Evolutionary conservation across 139 green algal species (phyloP).

Genomic region (Tetradesmus obliquus): DNA sequence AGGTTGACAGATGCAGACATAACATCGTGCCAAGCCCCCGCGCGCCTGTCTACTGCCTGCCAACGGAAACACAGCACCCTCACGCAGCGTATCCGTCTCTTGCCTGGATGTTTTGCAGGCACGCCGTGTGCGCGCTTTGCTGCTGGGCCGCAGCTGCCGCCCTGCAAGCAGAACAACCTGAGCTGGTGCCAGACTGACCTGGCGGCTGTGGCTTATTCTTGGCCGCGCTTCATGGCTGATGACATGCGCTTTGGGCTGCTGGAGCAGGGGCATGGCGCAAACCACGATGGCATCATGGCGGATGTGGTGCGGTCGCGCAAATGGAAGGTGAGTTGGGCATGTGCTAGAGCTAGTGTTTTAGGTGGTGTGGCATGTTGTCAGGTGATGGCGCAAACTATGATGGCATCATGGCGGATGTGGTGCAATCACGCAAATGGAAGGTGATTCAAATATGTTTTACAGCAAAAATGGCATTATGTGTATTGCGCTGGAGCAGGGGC

Average conservation of each 20-base stretch:
- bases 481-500: slow-evolving; percentile 45
- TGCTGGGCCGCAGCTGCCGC: slow-evolving; percentile 35
- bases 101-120: slow-evolving; percentile 26
- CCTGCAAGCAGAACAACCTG: slow-evolving; percentile 84
- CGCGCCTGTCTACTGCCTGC: too few relatives aligned
- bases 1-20: too few relatives aligned
- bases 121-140: slow-evolving; percentile 79
- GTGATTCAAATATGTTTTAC: slow-evolving; percentile 9
- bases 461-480: background rate
- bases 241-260: slow-evolving; percentile 71
- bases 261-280: slow-evolving; percentile 45
- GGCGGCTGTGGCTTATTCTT: slow-evolving; percentile 73
- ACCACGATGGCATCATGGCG: slow-evolving; percentile 81
- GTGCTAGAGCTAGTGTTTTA: background rate
- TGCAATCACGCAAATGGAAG: slow-evolving; percentile 55
- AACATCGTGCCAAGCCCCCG: too few relatives aligned
- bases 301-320: slow-evolving; percentile 49
- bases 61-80: too few relatives aligned
- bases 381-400: background rate
- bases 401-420: background rate
- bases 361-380: background rate
- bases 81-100: too few relatives aligned
- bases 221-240: slow-evolving; percentile 68
- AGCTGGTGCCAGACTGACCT: slow-evolving; percentile 88
- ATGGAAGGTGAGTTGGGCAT: slow-evolving; percentile 49